Base-by-base conservation (phyloP, 2,329 filamentous ascomycete species). In the Aureobasidium sp. region DNA sequence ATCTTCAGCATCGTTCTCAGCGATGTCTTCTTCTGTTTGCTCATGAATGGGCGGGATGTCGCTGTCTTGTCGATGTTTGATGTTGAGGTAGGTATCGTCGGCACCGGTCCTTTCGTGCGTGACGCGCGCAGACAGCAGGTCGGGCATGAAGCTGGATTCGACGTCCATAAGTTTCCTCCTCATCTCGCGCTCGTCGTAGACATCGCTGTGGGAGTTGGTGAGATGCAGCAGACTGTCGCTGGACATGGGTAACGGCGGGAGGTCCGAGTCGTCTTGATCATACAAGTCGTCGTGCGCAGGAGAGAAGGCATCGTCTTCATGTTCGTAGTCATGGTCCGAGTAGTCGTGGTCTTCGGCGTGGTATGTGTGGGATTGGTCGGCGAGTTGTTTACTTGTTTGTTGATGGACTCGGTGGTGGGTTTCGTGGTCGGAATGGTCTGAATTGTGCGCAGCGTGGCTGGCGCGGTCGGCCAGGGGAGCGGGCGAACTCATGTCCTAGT, bases 81-180 rank as follows among this genome's bases (percentile, higher is more conserved):
- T 60, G 61, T 71, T 69, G 39, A 79, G 63, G 65, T 77, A 79
- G 25, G 77, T 79, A 64, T 80, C 77, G 67, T 79, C 77, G 11
- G 67, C 72, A 44, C 77, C 77, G 9, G 66, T 47, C 34, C 64
- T 59, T 13, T 65, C 65, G 42, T 61, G 67, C 7, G 71, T 65
- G 3, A 80, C 80, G 2, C 77, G 74, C 41, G 55, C 66, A 49
- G 62, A 48, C 21, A 61, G 15, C 21, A 49, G 34, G 21, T 85
- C 83, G 0, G 83, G 83, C 48, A 86, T 64, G 66, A 86, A 86
- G 67, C 83, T 86, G 3, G 84, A 86, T 69, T 86, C 84, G 61
- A 86, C 78, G 66, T 86, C 83, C 76, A 83, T 79, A 65, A 86
- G 70, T 65, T 81, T 81, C 62, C 79, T 76, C 65, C 79, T 79